These are phyloP conservation scores for Russula sp. DNA, from an alignment of 768 basidiomycete species.

Conservation along the genomic window DNA sequence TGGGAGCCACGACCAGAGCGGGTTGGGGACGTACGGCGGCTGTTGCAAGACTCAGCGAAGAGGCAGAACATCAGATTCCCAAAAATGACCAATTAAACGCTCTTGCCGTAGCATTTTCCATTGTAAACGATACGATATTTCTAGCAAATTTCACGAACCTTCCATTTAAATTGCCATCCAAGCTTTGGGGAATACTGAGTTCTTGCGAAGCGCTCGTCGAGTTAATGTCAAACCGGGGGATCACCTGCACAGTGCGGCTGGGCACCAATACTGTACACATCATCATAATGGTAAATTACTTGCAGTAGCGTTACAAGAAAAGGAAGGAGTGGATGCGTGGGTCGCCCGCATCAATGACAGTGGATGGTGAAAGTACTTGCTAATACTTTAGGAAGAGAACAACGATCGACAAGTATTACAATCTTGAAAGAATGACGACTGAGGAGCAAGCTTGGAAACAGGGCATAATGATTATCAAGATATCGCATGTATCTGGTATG, in stretches of 20 bases:
- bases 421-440: neutral
- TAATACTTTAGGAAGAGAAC: neutral
- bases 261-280: neutral
- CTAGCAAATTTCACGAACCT: neutral
- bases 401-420: neutral
- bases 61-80: conserved; percentile 31
- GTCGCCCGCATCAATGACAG: neutral
- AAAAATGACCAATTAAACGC: neutral
- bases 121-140: neutral
- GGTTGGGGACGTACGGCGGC: conserved; percentile 32
- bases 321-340: conserved; percentile 2
- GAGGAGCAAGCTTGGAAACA: neutral
- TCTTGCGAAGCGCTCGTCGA: conserved; percentile 8
- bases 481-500: neutral
- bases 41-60: conserved; percentile 34
- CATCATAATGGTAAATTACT: conserved; percentile 5
- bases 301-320: conserved; percentile 11
- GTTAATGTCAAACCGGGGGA: neutral
- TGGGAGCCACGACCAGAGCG: conserved; percentile 33
- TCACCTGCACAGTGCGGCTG: neutral
- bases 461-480: neutral
- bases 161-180: neutral
- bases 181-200: neutral
- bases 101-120: neutral
- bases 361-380: neutral